Base-by-base conservation (phyloP, 192 early-diverging fungal genomes). In the Pecoramyces ruminantium region DNA sequence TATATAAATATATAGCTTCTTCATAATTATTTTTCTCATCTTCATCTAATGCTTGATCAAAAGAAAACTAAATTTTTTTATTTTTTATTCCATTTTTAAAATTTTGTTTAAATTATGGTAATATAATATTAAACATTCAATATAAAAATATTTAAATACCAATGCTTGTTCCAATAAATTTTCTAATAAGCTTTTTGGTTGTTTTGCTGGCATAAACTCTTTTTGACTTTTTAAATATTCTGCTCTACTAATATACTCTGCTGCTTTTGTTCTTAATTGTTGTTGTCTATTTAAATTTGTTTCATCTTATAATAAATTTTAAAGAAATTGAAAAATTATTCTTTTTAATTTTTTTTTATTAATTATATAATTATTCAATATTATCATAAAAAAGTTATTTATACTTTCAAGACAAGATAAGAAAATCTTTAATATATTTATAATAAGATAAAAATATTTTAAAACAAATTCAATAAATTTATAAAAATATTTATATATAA, bases 1-100 rank as follows among this genome's bases (percentile, higher is more conserved):
- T 80, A 78, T 80, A 80, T 78, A 78, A 78, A 29, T 80, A 42
- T 11, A 80, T 80, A 13, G 80, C 80, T 78, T 80, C 34, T n/a
- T 78, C 78, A 78, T 78, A 42, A 29, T 38, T 42, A 30, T 29
- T 38, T 78, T 38, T 80, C 12, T 80, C 80, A 38, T 38, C 34
- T 80, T 80, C 80, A 29, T 78, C 29, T 27, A 42, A 29, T 28
- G 80, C 80, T 80, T 80, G 80, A 78, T 80, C 51, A 42, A 80
- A 38, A 11, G 78, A 78, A n/a, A 80, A 80, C 80, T 80, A 40
- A 14, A 14, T 14, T 21, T 4, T 17, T 4, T 21, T 21, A 51
- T 21, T 14, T 21, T 51, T 21, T 21, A 21, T 21, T 14, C 21
- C 3, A 14, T 51, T 14, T 13, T 40, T 2, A 40, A 1, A 40